Evolutionary conservation across 148 eudicot species (phyloP), one percentile per base, ranked within the genome.

Genomic region (Pouteria glomerata): DNA sequence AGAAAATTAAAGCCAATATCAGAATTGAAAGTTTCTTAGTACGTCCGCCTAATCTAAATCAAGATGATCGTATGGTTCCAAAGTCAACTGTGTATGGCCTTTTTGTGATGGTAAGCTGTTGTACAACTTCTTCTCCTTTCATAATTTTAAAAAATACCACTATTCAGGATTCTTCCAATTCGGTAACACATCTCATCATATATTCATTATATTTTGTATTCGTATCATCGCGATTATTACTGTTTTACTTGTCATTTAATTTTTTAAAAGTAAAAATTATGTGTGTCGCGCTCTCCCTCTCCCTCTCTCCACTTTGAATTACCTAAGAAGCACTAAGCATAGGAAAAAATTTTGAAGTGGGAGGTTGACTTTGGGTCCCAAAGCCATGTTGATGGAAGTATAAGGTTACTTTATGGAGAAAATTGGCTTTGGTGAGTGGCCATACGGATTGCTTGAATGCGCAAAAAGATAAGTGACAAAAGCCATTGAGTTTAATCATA

Each of bases 351-450:
- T 21, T 68, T 56, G 27, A 60, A 29, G 37, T 27, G 57, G 56
- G 53, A 45, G 33, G 67, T 61, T 60, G 75, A 72, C 68, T 62
- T 31, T 51, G 51, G 39, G 66, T 34, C 31, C 61, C 47, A 48
- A 44, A 48, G 55, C 29, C 50, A 19, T 1, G 39, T 15, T 56
- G 33, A 70, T 70, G 52, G 16, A 47, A 71, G 10, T 52, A 35
- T 14, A 3, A 48, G 3, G 26, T 2, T 35, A 39, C 29, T 57
- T 57, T 57, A 57, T 21, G 31, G 24, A 71, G 42, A 27, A 18
- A 44, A 3, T 39, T 42, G 24, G 10, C 57, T 61, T 34, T 61
- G 34, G 13, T 60, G 31, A 26, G 63, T 44, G 66, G 53, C 56
- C 66, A 27, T 42, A 56, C 6, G 34, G 12, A 39, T 27, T 71